Evolutionary conservation across 805 yeast species (phyloP).

Genomic region (Saturnispora gosingensis): DNA sequence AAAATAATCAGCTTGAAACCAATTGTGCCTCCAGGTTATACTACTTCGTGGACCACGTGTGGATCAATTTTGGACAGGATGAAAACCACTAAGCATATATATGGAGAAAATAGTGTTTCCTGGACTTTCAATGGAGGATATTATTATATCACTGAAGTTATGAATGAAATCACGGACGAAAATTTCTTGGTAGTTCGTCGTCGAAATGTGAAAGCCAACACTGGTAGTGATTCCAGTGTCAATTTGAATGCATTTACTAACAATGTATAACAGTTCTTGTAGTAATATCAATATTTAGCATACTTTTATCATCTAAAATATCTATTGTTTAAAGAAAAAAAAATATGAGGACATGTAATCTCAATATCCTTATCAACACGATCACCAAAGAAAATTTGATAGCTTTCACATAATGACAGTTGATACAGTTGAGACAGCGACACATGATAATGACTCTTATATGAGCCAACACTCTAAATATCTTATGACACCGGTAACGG

Average conservation of each 20-base stretch:
- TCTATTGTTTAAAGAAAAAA: neutral
- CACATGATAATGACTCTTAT: neutral
- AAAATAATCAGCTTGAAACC: constrained; percentile 73
- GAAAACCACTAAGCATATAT: constrained; percentile 50
- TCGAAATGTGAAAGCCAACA: constrained; percentile 15
- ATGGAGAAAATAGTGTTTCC: constrained; percentile 67
- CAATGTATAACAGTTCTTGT: constrained; percentile 18
- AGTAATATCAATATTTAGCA: neutral
- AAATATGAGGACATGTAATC: neutral
- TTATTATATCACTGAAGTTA: constrained; percentile 67
- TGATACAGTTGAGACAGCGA: neutral
- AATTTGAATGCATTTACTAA: constrained; percentile 27
- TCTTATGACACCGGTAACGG: constrained; percentile 7
- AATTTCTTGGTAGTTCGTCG: constrained; percentile 25
- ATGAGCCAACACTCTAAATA: constrained; percentile 5
- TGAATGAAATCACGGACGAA: constrained; percentile 26
- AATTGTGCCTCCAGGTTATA: constrained; percentile 68
- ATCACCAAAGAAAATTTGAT: neutral
- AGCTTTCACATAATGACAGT: constrained; percentile 1
- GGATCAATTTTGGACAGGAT: constrained; percentile 56
- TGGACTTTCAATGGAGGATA: constrained; percentile 85
- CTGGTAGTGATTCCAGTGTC: constrained; percentile 14
- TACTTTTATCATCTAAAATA: neutral
- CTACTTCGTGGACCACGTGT: constrained; percentile 43
- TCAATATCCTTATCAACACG: neutral